Base-by-base conservation (phyloP, 2,329 filamentous ascomycete genomes). In the Colletotrichum sp. region DNA sequence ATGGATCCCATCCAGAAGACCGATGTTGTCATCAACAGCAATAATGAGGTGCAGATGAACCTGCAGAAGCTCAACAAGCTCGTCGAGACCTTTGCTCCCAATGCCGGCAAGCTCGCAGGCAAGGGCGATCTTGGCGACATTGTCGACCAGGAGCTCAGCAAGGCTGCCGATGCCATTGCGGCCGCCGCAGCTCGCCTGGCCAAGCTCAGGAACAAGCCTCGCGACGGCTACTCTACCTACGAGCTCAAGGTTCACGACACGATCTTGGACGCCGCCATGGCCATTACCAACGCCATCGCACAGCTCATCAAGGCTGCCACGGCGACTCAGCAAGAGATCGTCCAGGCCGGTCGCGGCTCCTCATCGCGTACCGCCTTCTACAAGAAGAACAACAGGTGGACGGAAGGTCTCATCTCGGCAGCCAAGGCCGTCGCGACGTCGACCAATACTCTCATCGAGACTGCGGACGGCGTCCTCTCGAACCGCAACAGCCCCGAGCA, bases 361-460 rank as follows among this genome's bases (percentile, higher is more conserved):
- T 95, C 95, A 67, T 97, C 95, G 59, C 92, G 93, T 73, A 97
- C 96, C 3, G 96, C 96, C 28, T 99, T 99, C 85, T 99, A 99
- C 92, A 98, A 98, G 91, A 98, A 98, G 89, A 98, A 99, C 90
- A 99, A 98, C 87, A 92, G 97, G 68, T 99, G 97, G 97, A 99
- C 97, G 0, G 97, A 99, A 82, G 97, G 97, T 63, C 92, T 99
- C 76, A 98, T 99, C 82, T 98, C 95, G 48, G 97, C 97, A 1
- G 96, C 97, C 78, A 99, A 99, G 87, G 97, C 97, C 1, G 97
- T 99, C 21, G 97, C 97, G 4, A 91, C 91, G 3, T 97, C 96
- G 18, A 99, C 97, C 13, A 98, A 98, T 86, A 97, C 94, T 56
- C 91, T 99, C 79, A 99, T 99, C 81, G 97, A 99, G 89, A 99